phyloP scores from a whole-genome alignment of 1,284 basidiomycete genomes.

The Puccinia horiana region DNA sequence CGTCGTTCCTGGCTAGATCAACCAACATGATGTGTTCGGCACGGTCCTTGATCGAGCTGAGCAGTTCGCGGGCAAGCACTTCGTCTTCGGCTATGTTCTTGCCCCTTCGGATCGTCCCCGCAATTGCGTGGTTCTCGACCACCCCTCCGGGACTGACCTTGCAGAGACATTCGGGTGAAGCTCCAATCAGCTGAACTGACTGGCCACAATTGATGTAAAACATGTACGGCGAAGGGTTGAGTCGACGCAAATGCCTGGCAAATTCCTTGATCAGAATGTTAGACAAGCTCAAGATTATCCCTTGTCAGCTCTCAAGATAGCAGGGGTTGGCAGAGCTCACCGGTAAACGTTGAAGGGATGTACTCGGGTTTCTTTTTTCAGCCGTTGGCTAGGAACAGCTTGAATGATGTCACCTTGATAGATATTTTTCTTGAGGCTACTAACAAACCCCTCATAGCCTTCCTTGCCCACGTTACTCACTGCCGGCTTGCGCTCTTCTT shows the following conservation, averaged over 20 bases:
- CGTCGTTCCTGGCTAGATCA: slow-evolving; percentile 97
- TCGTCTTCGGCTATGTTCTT: slow-evolving; percentile 86
- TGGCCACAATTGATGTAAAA: slow-evolving; percentile 83
- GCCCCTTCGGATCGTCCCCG: slow-evolving; percentile 88
- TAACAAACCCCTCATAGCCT: slow-evolving; percentile 91
- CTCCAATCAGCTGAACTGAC: slow-evolving; percentile 82
- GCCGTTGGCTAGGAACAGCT: slow-evolving; percentile 91
- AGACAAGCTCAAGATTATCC: neutral
- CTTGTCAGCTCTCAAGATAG: neutral
- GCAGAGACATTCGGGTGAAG: slow-evolving; percentile 95
- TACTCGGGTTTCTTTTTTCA: slow-evolving; percentile 78
- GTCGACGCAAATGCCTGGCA: slow-evolving; percentile 76
- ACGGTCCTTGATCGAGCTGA: slow-evolving; percentile 85
- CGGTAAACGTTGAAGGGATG: slow-evolving; percentile 88
- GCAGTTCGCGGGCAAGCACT: slow-evolving; percentile 71
- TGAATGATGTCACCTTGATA: slow-evolving; percentile 97
- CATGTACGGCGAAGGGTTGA: slow-evolving; percentile 99
- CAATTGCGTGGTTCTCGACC: slow-evolving; percentile 97
- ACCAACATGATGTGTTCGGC: slow-evolving; percentile 99
- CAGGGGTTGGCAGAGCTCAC: slow-evolving; percentile 25
- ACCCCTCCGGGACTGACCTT: slow-evolving; percentile 82
- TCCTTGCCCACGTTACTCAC: slow-evolving; percentile 89
- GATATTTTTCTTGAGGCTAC: slow-evolving; percentile 88
- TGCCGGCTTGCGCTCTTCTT: slow-evolving; percentile 62
- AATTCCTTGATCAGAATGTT: neutral